Evolutionary conservation across 75 land plant species (phyloP).

Genomic region (Selaginella tamariscina): DNA sequence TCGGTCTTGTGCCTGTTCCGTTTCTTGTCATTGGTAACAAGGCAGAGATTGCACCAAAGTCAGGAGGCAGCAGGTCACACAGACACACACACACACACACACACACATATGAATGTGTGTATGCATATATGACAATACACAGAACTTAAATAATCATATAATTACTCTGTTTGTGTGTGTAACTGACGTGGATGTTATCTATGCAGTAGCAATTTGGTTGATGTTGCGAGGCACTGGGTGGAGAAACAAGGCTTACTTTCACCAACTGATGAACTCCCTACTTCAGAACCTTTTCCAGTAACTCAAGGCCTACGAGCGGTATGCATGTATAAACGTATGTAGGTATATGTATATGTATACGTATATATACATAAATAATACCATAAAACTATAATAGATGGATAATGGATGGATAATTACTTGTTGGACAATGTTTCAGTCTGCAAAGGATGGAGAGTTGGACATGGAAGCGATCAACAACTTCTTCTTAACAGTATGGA

Average conservation of each 20-base stretch:
- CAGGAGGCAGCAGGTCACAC: slow-evolving; percentile 61
- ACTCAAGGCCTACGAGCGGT: slow-evolving; percentile 53
- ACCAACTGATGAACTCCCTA: slow-evolving; percentile 64
- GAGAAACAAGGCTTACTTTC: slow-evolving; percentile 87
- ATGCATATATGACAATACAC: no score
- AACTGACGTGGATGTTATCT: no score
- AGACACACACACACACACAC: no score
- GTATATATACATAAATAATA: no score
- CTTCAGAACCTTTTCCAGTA: slow-evolving; percentile 64
- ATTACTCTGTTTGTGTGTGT: no score
- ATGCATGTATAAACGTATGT: no score
- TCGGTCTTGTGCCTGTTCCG: slow-evolving; percentile 76
- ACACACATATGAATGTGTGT: no score
- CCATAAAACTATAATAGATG: no score
- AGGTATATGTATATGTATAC: no score
- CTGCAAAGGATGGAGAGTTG: slow-evolving; percentile 62
- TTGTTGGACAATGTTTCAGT: no score
- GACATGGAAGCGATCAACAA: slow-evolving; percentile 73
- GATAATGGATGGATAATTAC: no score
- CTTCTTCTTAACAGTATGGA: slow-evolving; percentile 54
- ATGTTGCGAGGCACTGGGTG: slow-evolving; percentile 86
- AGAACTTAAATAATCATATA: no score
- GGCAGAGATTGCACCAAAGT: slow-evolving; percentile 65
- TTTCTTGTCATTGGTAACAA: slow-evolving; percentile 75
- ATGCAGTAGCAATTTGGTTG: slow-evolving; percentile 90